phyloP scores from a whole-genome alignment of 345 rosid species.

The Eutrema japonicum region DNA sequence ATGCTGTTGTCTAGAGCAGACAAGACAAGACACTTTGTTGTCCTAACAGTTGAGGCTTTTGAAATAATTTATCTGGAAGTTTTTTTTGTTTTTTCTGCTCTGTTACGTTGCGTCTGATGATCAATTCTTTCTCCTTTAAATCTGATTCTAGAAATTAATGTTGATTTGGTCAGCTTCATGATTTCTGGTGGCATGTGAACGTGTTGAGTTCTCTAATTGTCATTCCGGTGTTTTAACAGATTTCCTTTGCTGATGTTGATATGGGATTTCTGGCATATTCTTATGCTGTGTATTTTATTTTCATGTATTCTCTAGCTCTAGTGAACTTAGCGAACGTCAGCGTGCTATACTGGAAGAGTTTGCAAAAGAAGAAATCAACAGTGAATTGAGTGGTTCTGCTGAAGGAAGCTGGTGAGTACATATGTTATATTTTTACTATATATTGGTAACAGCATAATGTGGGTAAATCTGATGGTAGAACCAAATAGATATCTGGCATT shows the following conservation, averaged over 20 bases:
- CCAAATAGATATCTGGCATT: constrained; percentile 13
- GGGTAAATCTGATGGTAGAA: constrained; percentile 28
- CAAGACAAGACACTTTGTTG: constrained; percentile 12
- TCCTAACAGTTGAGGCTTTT: constrained; percentile 2
- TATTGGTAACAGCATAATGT: constrained; percentile 15
- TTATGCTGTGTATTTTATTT: constrained; percentile 23
- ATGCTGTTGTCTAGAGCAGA: neutral
- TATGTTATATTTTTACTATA: neutral
- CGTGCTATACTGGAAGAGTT: constrained; percentile 84
- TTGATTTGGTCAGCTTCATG: constrained; percentile 11
- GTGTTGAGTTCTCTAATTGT: constrained; percentile 15
- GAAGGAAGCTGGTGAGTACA: constrained; percentile 70
- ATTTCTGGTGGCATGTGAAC: constrained; percentile 6
- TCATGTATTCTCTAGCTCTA: constrained; percentile 50
- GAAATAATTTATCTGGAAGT: neutral
- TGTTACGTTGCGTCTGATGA: neutral
- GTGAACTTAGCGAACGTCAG: constrained; percentile 72
- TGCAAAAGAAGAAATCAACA: constrained; percentile 76
- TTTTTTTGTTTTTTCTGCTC: neutral
- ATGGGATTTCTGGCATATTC: neutral
- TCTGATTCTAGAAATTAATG: constrained; percentile 6
- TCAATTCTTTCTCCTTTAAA: neutral
- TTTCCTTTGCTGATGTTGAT: constrained; percentile 1
- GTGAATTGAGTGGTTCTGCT: constrained; percentile 45
- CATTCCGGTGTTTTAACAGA: neutral